Percentiles rank a stretch among this genome's conserved stretches.
phyloP scores from a whole-genome alignment of 345 rosid species.

The Lumnitzera littorea region DNA sequence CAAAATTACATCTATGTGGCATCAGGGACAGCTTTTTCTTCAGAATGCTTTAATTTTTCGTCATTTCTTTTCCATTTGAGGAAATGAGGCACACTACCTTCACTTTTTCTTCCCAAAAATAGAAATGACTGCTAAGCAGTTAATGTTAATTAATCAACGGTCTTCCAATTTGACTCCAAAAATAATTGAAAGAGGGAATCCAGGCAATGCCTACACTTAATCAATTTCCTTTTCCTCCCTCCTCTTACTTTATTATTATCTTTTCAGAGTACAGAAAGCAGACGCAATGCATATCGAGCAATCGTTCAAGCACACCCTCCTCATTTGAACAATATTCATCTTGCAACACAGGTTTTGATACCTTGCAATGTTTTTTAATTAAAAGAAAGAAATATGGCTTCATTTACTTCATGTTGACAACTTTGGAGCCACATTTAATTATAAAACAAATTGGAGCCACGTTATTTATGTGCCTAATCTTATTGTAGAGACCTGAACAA shows the following conservation, averaged over 20 bases:
- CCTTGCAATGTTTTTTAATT: background rate
- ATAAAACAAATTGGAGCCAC: too few species aligned
- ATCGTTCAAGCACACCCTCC: slow-evolving; percentile 86
- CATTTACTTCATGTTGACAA: background rate
- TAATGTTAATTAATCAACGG: too few species aligned
- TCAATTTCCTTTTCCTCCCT: too few species aligned
- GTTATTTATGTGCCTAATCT: background rate
- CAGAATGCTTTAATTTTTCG: too few species aligned
- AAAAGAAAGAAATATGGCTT: background rate
- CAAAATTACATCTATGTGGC: too few species aligned
- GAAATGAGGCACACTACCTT: background rate
- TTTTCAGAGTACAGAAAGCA: slow-evolving; percentile 68
- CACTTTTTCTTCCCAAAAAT: slow-evolving; percentile 3
- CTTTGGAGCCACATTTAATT: background rate
- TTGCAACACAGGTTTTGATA: slow-evolving; percentile 86
- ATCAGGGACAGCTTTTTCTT: too few species aligned
- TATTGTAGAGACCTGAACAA: slow-evolving; percentile 89
- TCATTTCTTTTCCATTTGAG: too few species aligned
- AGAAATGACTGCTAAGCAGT: too few species aligned
- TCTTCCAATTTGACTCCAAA: too few species aligned
- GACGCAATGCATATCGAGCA: slow-evolving; percentile 89
- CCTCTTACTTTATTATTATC: background rate
- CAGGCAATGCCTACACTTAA: too few species aligned
- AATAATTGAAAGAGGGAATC: too few species aligned
- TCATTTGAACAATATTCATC: slow-evolving; percentile 82